Percentiles rank a stretch among this genome's conserved stretches.
Conservation (phyloP, 371 early-diverging fungal species). For the Cokeromyces recurvatus region DNA sequence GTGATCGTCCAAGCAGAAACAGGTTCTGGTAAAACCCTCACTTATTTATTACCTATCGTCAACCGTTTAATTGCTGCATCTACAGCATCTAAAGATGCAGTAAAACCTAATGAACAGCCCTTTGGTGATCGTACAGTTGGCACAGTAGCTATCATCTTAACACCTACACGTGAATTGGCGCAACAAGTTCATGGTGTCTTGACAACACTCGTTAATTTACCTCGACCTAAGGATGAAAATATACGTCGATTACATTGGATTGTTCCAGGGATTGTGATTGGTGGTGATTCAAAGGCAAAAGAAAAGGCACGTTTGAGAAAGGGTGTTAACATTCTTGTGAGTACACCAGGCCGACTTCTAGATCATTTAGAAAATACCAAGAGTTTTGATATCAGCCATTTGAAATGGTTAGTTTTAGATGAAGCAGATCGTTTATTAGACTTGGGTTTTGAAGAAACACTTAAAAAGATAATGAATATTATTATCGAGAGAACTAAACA, state of each 20-base stretch:
- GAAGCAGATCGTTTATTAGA: constrained; percentile 99
- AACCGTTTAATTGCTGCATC: constrained; percentile 44
- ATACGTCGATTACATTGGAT: constrained; percentile 84
- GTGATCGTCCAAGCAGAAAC: constrained; percentile 93
- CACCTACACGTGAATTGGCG: constrained; percentile 98
- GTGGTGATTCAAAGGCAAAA: constrained; percentile 89
- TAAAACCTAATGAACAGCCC: constrained; percentile 9
- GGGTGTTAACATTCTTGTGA: constrained; percentile 91
- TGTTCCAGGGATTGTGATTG: constrained; percentile 86
- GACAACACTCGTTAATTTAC: constrained; percentile 61
- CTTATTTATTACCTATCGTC: constrained; percentile 89
- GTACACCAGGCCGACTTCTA: constrained; percentile 97
- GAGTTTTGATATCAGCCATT: constrained; percentile 65
- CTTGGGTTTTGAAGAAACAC: constrained; percentile 92
- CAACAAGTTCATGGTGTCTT: constrained; percentile 87
- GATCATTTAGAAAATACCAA: constrained; percentile 93
- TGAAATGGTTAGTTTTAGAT: constrained; percentile 93
- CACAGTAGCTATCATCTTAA: constrained; percentile 83
- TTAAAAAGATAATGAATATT: constrained; percentile 75
- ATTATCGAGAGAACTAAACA: constrained; percentile 48
- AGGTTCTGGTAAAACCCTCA: constrained; percentile 98
- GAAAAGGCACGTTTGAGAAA: constrained; percentile 92
- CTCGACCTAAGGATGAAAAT: constrained; percentile 43
- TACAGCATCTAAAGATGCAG: constrained; percentile 20
- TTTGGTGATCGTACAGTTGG: constrained; percentile 57